These are phyloP conservation scores for Calonectria fujianensis DNA, from an alignment of 2,329 filamentous ascomycete species.

Conservation along the genomic window DNA sequence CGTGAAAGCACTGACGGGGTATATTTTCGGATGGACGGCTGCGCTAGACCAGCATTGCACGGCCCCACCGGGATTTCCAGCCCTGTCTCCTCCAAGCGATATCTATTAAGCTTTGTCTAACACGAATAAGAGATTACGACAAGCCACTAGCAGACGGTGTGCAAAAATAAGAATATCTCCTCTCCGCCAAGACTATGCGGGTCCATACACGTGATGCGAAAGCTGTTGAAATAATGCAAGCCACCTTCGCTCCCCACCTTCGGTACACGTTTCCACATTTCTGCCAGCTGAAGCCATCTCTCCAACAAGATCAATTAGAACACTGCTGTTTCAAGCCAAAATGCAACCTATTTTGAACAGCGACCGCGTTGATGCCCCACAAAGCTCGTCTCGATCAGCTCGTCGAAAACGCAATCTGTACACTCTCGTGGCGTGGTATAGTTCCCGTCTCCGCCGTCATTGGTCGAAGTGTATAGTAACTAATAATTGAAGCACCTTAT, in stretches of 20 bases:
- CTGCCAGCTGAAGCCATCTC: not conserved
- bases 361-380: not conserved
- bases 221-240: not conserved
- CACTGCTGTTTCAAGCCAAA: not conserved
- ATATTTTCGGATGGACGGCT: too few relatives aligned
- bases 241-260: not conserved
- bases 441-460: not conserved
- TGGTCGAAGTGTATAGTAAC: not conserved
- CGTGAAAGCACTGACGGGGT: too few relatives aligned
- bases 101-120: not conserved
- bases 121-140: not conserved
- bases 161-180: not conserved
- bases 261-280: not conserved
- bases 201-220: not conserved
- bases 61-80: too few relatives aligned
- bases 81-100: too few relatives aligned
- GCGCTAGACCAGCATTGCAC: too few relatives aligned
- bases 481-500: not conserved
- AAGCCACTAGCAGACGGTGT: not conserved
- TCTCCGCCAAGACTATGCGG: not conserved
- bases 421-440: conserved; percentile 1
- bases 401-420: not conserved
- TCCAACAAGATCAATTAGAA: not conserved
- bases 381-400: not conserved
- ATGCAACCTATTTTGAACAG: not conserved